Conservation (phyloP, 805 yeast genomes). For the Wickerhamiella domercqiae region DNA sequence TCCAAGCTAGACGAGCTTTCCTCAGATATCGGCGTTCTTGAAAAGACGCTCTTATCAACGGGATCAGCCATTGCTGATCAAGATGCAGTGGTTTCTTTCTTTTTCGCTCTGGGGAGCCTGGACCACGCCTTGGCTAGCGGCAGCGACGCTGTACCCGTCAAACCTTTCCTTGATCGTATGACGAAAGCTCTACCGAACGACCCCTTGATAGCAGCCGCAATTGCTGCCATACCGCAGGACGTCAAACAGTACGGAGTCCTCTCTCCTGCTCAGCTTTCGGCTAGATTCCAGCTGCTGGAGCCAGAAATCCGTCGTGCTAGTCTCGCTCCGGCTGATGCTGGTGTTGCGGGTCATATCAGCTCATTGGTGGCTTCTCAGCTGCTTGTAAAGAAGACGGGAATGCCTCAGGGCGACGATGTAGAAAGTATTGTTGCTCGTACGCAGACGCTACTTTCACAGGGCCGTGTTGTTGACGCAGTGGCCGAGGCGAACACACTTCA, state of each 20-base stretch:
- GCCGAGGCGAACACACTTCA: constrained; percentile 79
- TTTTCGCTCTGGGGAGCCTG: constrained; percentile 31
- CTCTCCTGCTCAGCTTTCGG: constrained; percentile 59
- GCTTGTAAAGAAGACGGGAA: constrained; percentile 63
- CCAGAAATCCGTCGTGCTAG: constrained; percentile 85
- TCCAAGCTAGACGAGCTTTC: constrained; percentile 49
- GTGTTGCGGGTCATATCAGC: constrained; percentile 78
- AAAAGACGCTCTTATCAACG: constrained; percentile 25
- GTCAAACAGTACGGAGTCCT: constrained; percentile 43
- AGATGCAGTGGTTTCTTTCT: constrained; percentile 29
- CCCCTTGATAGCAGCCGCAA: constrained; percentile 35
- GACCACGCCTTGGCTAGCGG: constrained; percentile 27
- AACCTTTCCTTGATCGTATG: constrained; percentile 22
- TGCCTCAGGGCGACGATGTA: constrained; percentile 67
- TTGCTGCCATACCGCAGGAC: constrained; percentile 32
- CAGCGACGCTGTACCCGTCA: constrained; percentile 24
- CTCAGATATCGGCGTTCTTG: constrained; percentile 41
- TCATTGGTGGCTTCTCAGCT: constrained; percentile 64
- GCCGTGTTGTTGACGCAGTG: constrained; percentile 74
- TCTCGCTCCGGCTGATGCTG: constrained; percentile 87
- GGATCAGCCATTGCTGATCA: constrained; percentile 27
- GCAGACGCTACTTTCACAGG: constrained; percentile 53
- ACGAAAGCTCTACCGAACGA: constrained; percentile 30
- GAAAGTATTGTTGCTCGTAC: constrained; percentile 84
- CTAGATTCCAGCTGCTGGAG: constrained; percentile 63